phyloP scores from a whole-genome alignment of 192 early-diverging fungal species.

The Diversispora epigaea region DNA sequence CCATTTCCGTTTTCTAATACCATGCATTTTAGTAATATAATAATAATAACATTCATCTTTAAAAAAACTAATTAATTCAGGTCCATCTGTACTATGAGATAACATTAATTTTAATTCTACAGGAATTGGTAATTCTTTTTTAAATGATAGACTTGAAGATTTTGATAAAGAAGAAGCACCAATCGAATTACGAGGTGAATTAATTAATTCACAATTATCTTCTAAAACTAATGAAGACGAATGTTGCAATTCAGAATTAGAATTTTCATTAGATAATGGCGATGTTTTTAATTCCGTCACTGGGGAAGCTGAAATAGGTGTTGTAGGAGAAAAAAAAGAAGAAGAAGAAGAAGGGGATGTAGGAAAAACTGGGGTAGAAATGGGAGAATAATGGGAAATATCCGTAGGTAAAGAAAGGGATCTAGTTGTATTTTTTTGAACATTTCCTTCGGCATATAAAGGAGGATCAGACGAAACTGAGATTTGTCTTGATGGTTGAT shows the following conservation, averaged over 20 bases:
- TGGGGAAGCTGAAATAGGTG: too few species aligned
- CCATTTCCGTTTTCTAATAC: neutral
- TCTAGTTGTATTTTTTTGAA: too few species aligned
- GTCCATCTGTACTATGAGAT: neutral
- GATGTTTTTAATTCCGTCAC: neutral
- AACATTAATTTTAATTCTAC: neutral
- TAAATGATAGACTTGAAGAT: neutral
- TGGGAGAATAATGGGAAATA: too few species aligned
- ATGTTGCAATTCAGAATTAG: neutral
- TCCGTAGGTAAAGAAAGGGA: too few species aligned
- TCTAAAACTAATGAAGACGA: neutral
- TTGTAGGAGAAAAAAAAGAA: too few species aligned
- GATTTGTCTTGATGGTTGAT: too few species aligned
- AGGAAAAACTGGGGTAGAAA: too few species aligned
- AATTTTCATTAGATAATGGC: neutral
- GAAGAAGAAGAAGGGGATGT: too few species aligned
- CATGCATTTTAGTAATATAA: constrained; percentile 15
- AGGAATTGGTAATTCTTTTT: too few species aligned
- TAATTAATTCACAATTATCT: neutral
- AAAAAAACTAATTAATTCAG: neutral
- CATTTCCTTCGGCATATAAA: too few species aligned
- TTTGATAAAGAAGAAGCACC: neutral
- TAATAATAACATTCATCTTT: neutral
- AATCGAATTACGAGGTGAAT: neutral
- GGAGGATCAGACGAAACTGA: too few species aligned